These are phyloP conservation scores for Alternaria triticina DNA, from an alignment of 2,329 filamentous ascomycete genomes.

Conservation along the genomic window DNA sequence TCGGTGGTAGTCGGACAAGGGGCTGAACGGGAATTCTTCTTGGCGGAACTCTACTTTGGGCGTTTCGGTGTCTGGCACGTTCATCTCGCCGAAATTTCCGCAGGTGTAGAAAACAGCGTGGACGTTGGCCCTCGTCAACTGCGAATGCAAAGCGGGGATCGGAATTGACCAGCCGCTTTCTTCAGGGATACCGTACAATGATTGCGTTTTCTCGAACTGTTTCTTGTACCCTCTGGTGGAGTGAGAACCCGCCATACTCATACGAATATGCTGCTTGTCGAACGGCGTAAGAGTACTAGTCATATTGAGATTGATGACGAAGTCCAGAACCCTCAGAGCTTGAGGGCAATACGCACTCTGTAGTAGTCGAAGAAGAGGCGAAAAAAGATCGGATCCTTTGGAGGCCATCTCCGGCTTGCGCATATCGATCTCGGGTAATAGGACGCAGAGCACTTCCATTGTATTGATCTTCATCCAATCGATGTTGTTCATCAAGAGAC, in stretches of 20 bases:
- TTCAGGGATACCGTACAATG: conserved; percentile 94
- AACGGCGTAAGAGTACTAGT: conserved; percentile 78
- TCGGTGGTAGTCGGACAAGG: conserved; percentile 72
- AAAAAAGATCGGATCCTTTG: conserved; percentile 94
- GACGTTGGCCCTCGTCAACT: conserved; percentile 86
- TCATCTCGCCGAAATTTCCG: conserved; percentile 56
- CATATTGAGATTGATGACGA: conserved; percentile 95
- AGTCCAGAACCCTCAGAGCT: conserved; percentile 88
- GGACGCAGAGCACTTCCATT: conserved; percentile 84
- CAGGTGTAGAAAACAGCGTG: conserved; percentile 97
- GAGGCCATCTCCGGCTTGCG: conserved; percentile 85
- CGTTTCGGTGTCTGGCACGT: conserved; percentile 69
- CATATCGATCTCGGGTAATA: conserved; percentile 93
- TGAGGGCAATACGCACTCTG: conserved; percentile 95
- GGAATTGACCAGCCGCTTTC: conserved; percentile 96
- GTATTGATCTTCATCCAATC: conserved; percentile 92
- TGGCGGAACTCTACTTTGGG: conserved; percentile 91
- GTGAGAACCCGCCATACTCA: conserved; percentile 95
- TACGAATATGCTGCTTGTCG: conserved; percentile 91
- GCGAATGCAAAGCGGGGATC: conserved; percentile 86
- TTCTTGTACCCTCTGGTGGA: conserved; percentile 82
- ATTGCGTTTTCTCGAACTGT: conserved; percentile 93
- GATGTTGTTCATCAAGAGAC: conserved; percentile 84
- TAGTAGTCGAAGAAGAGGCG: conserved; percentile 83
- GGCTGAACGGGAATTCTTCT: conserved; percentile 82